Base-by-base conservation (phyloP, 2,329 filamentous ascomycete species). In the Phialophora macrospora region DNA sequence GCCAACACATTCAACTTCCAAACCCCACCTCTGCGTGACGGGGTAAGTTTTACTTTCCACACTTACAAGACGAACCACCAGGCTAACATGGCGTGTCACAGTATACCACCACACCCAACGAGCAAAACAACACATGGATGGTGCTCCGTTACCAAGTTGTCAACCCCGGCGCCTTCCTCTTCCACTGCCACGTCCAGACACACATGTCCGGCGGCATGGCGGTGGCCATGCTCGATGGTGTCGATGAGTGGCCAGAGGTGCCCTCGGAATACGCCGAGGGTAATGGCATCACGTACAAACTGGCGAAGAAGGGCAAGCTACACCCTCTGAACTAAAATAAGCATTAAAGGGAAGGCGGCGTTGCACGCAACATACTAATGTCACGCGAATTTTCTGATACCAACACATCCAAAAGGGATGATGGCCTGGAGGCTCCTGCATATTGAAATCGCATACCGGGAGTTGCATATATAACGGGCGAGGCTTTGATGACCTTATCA, bases 171-270 rank as follows among this genome's bases (percentile, higher is more conserved):
- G 78, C 83, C 0, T 87, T 82, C 79, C 69, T 86, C 32, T 71
- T 87, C 9, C 85, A 87, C 68, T 87, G 85, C 67, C 85, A 87
- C 72, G 82, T 86, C 22, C 77, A 81, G 71, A 81, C 80, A 26
- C 85, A 87, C 68, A 73, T 85, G 65, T 73, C 77, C 26, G 84
- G 84, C 2, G 85, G 85, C 1, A 87, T 87, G 85, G 77, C 78
- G n/a, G 73, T 86, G 74, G 80, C 81, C 0, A 78, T 87, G 9
- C 69, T 79, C 46, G 77, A 79, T 55, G 77, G 77, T 2, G 71
- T 78, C 8, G 77, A 79, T 63, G 66, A 72, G 9, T 79, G 70
- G 70, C 71, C 71, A 12, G 55, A 64, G 60, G 64, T 71, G 14
- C 71, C 71, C 24, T 34, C 62, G 9, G 73, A 73, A 56, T 77